phyloP scores from a whole-genome alignment of 2,329 filamentous ascomycete species.

The Arthrobotrys musiformis region DNA sequence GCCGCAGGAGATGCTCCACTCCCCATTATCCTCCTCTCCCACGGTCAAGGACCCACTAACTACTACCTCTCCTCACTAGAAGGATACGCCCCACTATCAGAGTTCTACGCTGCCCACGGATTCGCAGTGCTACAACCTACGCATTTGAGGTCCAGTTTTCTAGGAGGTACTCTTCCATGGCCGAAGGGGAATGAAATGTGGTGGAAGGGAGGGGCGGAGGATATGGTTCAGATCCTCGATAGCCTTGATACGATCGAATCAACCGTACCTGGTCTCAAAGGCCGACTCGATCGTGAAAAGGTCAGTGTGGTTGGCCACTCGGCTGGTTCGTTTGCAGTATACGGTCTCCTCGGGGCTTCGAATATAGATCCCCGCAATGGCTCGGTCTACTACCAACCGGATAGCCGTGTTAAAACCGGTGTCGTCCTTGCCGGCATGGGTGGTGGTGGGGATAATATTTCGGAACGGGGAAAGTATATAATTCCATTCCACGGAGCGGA shows the following conservation, averaged over 20 bases:
- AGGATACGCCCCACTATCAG: slow-evolving; percentile 63
- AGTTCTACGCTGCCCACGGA: slow-evolving; percentile 64
- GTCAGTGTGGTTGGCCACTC: slow-evolving; percentile 64
- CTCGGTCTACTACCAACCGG: slow-evolving; percentile 54
- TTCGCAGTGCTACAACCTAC: slow-evolving; percentile 65
- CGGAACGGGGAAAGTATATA: slow-evolving; percentile 59
- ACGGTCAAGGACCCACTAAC: slow-evolving; percentile 63
- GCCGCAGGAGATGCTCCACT: slow-evolving; percentile 60
- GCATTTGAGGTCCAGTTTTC: slow-evolving; percentile 62
- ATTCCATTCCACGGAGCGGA: slow-evolving; percentile 61
- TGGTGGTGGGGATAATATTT: slow-evolving; percentile 60
- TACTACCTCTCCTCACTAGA: slow-evolving; percentile 64
- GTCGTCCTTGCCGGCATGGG: slow-evolving; percentile 62
- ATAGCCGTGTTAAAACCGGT: slow-evolving; percentile 63
- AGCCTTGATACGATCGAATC: slow-evolving; percentile 62
- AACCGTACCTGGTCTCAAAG: slow-evolving; percentile 60
- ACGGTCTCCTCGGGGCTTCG: slow-evolving; percentile 62
- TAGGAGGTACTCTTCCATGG: slow-evolving; percentile 57
- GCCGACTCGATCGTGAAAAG: slow-evolving; percentile 61
- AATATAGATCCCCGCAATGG: slow-evolving; percentile 61
- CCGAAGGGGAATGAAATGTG: slow-evolving; percentile 59
- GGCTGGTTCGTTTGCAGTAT: slow-evolving; percentile 62
- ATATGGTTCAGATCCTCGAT: slow-evolving; percentile 63
- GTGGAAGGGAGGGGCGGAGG: slow-evolving; percentile 61
- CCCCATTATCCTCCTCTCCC: slow-evolving; percentile 64